phyloP scores from a whole-genome alignment of 345 rosid genomes.

The Ceriops decandra region DNA sequence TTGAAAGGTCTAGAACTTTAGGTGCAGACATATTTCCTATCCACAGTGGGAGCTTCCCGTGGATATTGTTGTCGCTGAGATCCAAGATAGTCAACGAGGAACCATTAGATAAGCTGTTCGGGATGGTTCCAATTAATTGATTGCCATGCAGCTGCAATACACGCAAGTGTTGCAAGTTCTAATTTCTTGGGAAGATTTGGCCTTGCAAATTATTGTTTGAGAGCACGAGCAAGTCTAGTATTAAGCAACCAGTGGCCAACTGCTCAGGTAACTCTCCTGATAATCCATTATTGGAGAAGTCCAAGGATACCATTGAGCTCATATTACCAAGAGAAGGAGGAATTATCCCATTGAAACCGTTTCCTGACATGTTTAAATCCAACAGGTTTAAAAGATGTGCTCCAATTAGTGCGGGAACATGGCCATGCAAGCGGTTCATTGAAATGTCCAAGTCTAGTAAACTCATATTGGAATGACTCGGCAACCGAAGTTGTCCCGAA shows the following conservation, averaged over 20 bases:
- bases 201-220: constrained; percentile 5
- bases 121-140: background rate
- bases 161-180: background rate
- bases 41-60: background rate
- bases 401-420: background rate
- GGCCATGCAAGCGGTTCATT: background rate
- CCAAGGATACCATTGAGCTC: background rate
- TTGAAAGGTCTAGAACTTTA: constrained; percentile 1
- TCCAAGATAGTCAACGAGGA: background rate
- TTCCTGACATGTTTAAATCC: too few species aligned
- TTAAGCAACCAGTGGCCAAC: background rate
- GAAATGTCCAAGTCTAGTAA: background rate
- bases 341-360: background rate
- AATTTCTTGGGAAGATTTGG: background rate
- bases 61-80: background rate
- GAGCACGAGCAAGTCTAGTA: background rate
- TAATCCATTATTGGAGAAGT: background rate
- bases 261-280: background rate
- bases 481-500: too few species aligned
- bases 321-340: constrained; percentile 1
- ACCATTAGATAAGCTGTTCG: background rate
- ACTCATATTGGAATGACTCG: too few species aligned
- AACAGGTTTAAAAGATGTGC: too few species aligned
- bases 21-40: background rate
- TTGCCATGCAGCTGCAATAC: too few species aligned